A percentile compares a stretch with the other conserved stretches of the same genome.
phyloP scores from a whole-genome alignment of 768 basidiomycete genomes.

The Lactarius hatsudake region DNA sequence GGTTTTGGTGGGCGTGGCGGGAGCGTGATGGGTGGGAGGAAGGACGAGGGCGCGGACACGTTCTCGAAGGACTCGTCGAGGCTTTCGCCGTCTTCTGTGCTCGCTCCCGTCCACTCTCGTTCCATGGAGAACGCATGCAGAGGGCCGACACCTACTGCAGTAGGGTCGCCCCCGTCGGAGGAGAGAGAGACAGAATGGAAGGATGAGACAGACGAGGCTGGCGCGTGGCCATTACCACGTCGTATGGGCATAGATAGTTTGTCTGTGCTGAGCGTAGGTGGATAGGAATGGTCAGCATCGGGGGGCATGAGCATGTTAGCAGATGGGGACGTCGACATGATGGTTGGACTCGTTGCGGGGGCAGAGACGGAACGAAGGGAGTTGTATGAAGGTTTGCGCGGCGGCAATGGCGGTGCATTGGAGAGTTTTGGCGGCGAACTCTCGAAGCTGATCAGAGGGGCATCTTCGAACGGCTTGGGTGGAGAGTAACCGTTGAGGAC shows the following conservation, averaged over 20 bases:
- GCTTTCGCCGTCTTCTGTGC: constrained; percentile 50
- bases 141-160: constrained; percentile 17
- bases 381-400: constrained; percentile 52
- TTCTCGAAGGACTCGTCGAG: constrained; percentile 68
- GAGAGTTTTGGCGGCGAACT: constrained; percentile 40
- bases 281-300: constrained; percentile 49
- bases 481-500: constrained; percentile 4
- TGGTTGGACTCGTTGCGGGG: constrained; percentile 37
- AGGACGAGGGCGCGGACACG: constrained; percentile 48
- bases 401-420: constrained; percentile 56
- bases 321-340: constrained; percentile 35
- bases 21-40: constrained; percentile 38
- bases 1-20: constrained; percentile 30
- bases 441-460: constrained; percentile 54
- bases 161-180: constrained; percentile 43
- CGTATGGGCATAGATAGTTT: constrained; percentile 36
- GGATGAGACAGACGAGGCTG: constrained; percentile 68
- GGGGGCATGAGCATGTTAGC: constrained; percentile 44
- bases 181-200: constrained; percentile 80
- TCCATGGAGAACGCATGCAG: constrained; percentile 43
- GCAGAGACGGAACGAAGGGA: constrained; percentile 48
- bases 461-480: constrained; percentile 24
- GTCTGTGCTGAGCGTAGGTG: constrained; percentile 35
- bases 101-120: constrained; percentile 34
- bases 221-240: constrained; percentile 44